Evolutionary conservation across 1,139 yeast species (phyloP).

Genomic region (Sugiyamaella sp.): DNA sequence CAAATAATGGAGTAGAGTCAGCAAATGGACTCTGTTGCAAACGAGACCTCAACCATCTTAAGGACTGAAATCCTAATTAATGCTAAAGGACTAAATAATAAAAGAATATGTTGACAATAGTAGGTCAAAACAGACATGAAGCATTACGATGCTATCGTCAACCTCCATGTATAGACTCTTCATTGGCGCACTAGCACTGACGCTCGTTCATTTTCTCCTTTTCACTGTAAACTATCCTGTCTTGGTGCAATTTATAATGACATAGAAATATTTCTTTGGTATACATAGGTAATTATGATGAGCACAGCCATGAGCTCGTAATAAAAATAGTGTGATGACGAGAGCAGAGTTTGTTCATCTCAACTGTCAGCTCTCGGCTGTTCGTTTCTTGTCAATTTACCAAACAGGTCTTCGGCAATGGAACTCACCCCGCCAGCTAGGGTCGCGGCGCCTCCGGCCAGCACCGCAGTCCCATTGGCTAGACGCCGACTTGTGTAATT

Average conservation of each 20-base stretch:
- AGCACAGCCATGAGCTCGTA: slow-evolving; percentile 1
- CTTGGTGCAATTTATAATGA: slow-evolving; percentile 1
- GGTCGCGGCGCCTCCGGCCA: slow-evolving; percentile 8
- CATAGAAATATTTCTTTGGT: slow-evolving; percentile 18
- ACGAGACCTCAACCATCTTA: not conserved
- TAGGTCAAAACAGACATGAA: too few species aligned
- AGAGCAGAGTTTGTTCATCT: not conserved
- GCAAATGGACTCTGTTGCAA: too few species aligned
- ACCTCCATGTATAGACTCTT: too few species aligned
- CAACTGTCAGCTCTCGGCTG: slow-evolving; percentile 8
- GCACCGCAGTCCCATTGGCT: slow-evolving; percentile 2
- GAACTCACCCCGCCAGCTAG: slow-evolving; percentile 8
- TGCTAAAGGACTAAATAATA: not conserved
- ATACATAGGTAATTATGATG: slow-evolving; percentile 8
- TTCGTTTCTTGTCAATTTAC: slow-evolving; percentile 13
- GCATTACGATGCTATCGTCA: too few species aligned
- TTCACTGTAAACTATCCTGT: too few species aligned
- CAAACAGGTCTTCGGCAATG: slow-evolving; percentile 15
- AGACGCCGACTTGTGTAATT: slow-evolving; percentile 3
- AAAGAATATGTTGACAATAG: too few species aligned
- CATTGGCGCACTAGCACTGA: too few species aligned
- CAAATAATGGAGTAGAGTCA: too few species aligned
- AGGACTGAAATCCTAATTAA: not conserved
- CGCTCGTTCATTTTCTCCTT: too few species aligned
- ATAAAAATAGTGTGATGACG: slow-evolving; percentile 3